phyloP scores from a whole-genome alignment of 768 basidiomycete species.

The Daedalea quercina region DNA sequence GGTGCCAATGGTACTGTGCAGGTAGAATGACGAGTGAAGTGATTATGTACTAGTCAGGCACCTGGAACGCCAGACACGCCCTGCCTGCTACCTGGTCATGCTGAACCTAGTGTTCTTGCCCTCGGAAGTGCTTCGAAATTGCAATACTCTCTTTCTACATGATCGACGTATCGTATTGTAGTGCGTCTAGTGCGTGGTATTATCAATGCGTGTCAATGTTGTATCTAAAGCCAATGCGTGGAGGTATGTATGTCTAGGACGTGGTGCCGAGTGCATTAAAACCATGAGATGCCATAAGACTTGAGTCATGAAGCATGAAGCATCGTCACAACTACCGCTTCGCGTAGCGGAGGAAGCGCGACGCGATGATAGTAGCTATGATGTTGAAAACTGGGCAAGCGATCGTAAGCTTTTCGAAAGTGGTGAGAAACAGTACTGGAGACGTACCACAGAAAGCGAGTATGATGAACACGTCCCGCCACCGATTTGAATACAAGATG shows the following conservation, averaged over 20 bases:
- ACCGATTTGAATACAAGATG: conserved; percentile 52
- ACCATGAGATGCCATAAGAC: background rate
- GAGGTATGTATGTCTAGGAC: background rate
- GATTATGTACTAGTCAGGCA: no score
- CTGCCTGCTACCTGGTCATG: no score
- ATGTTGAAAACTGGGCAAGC: conserved; percentile 57
- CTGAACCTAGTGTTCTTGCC: no score
- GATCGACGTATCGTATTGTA: no score
- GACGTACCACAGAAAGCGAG: conserved; percentile 53
- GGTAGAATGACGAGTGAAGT: no score
- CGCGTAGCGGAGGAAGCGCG: conserved; percentile 65
- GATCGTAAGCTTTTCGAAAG: background rate
- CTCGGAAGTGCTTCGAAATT: no score
- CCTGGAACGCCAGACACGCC: no score
- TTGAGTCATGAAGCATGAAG: background rate
- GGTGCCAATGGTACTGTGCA: no score
- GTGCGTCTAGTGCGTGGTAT: no score
- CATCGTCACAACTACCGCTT: conserved; percentile 39
- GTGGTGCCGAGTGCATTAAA: background rate
- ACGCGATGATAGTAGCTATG: conserved; percentile 55
- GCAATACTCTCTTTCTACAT: no score
- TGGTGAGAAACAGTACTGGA: background rate
- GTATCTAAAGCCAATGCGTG: no score
- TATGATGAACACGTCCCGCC: conserved; percentile 65
- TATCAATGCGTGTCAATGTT: no score